Evolutionary conservation across 1,284 basidiomycete species (phyloP).

Genomic region (Trichosporon sp.): DNA sequence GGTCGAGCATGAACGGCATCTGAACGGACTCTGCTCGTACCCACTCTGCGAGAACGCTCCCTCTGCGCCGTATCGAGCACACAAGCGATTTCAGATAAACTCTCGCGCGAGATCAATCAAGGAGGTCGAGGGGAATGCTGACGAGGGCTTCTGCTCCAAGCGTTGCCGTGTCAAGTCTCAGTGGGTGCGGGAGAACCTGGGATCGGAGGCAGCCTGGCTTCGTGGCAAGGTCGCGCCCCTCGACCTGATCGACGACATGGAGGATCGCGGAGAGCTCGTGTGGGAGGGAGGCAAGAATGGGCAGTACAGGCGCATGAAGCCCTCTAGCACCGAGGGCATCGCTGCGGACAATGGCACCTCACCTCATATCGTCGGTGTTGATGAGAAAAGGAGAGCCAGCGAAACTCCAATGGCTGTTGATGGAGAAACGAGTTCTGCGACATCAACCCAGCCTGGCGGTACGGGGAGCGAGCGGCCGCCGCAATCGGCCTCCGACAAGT

Average conservation of each 20-base stretch:
- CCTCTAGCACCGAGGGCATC: neutral
- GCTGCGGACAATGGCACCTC: neutral
- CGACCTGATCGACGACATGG: conserved; percentile 32
- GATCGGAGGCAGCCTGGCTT: conserved; percentile 32
- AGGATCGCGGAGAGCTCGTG: conserved; percentile 19
- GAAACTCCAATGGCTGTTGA: neutral
- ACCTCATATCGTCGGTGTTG: neutral
- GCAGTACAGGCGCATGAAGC: neutral
- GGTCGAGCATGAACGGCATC: conserved; percentile 37
- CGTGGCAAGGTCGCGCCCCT: conserved; percentile 11
- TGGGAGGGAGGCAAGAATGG: conserved; percentile 11
- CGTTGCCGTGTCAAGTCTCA: conserved; percentile 23
- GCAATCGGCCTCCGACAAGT: neutral
- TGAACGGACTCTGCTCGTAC: conserved; percentile 38
- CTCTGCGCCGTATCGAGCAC: conserved; percentile 20
- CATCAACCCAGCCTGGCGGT: conserved; percentile 26
- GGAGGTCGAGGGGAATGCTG: conserved; percentile 31
- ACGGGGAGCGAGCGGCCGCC: conserved; percentile 27
- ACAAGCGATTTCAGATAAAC: conserved; percentile 26
- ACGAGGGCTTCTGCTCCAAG: conserved; percentile 33
- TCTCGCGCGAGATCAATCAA: conserved; percentile 26
- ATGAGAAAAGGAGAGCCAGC: too few species aligned
- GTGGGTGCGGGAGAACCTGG: conserved; percentile 28
- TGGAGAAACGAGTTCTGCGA: conserved; percentile 16
- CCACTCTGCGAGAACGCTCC: conserved; percentile 32